Percentiles rank a stretch among this genome's conserved stretches.
Evolutionary conservation across 2,329 filamentous ascomycete genomes (phyloP).

Genomic region (Geosmithia morbida): DNA sequence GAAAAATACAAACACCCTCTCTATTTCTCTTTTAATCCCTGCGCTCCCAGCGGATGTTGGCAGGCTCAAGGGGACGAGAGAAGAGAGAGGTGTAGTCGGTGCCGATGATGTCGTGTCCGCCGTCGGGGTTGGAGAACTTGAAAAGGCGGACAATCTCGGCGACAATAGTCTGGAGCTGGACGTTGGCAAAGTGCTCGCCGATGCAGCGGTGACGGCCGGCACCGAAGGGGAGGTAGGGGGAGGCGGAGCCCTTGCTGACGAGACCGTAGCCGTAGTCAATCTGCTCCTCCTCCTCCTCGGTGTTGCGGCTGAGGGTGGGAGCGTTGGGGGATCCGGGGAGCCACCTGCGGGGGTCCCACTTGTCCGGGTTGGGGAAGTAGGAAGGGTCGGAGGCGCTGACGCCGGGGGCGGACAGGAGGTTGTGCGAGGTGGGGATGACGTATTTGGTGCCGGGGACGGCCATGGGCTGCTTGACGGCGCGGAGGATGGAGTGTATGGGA

Average conservation of each 20-base stretch:
- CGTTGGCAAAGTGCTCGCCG: conserved; percentile 90
- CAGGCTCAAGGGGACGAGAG: conserved; percentile 57
- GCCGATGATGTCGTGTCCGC: conserved; percentile 51
- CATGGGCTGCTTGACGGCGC: conserved; percentile 81
- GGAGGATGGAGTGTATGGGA: conserved; percentile 90
- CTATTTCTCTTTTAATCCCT: conserved; percentile 22
- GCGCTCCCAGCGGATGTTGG: conserved; percentile 62
- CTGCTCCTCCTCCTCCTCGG: conserved; percentile 43
- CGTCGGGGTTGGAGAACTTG: conserved; percentile 64
- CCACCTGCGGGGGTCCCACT: conserved; percentile 91
- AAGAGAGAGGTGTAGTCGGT: conserved; percentile 60
- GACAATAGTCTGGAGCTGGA: conserved; percentile 78
- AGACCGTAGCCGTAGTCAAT: conserved; percentile 90
- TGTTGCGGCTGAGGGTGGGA: conserved; percentile 27
- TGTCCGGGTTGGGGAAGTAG: conserved; percentile 69
- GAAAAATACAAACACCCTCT: background rate
- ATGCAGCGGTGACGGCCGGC: conserved; percentile 90
- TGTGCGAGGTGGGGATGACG: conserved; percentile 67
- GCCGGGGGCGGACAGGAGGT: conserved; percentile 72
- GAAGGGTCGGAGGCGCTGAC: conserved; percentile 57
- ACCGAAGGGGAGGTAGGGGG: conserved; percentile 87
- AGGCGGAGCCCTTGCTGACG: conserved; percentile 78
- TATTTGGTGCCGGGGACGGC: conserved; percentile 70
- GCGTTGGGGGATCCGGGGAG: conserved; percentile 47
- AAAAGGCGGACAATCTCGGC: conserved; percentile 64